Evolutionary conservation across 129 eudicot species (phyloP), one percentile per base, ranked within the genome.

Genomic region (Centella asiatica): DNA sequence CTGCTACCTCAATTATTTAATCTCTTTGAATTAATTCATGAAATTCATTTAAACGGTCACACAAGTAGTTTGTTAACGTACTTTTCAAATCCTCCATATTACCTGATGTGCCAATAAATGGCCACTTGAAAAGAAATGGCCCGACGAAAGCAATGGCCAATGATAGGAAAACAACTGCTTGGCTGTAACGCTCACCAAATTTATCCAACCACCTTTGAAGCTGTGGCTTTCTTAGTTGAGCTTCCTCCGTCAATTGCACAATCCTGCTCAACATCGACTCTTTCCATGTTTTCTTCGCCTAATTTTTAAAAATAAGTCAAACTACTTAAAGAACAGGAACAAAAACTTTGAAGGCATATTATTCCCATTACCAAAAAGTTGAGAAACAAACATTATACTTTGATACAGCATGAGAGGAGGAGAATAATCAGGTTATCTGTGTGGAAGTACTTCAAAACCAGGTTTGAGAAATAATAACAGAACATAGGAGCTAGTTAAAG

Each of bases 141-240:
- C 99, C 99, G 42, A 87, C 28, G 26, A 92, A 68, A 14, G 96
- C 99, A 78, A 92, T 65, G 6, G 85, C 85, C 65, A 73, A 76
- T 9, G 99, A 92, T 67, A 92, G 44, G 27, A 87, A 59, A 44
- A 92, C 79, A 56, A 92, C 96, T 42, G 89, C 82, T 66, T 78
- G 82, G 75, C 99, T 92, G 72, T 92, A 92, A 54, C 62, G 75
- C 51, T 92, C 99, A 44, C 99, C 99, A 80, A 92, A 92, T 70
- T 84, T 84, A 82, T 92, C 99, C 74, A 92, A 69, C 99, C 99
- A 92, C 67, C 99, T 81, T 66, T 92, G 88, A 62, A 92, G 99
- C 69, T 59, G 83, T 14, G 99, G 99, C 68, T 92, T 92, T 61
- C 89, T 84, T 60, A 54, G 77, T 36, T 87, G 96, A 63, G 99